Conservation (phyloP, 345 rosid species). For the Lumnitzera racemosa region DNA sequence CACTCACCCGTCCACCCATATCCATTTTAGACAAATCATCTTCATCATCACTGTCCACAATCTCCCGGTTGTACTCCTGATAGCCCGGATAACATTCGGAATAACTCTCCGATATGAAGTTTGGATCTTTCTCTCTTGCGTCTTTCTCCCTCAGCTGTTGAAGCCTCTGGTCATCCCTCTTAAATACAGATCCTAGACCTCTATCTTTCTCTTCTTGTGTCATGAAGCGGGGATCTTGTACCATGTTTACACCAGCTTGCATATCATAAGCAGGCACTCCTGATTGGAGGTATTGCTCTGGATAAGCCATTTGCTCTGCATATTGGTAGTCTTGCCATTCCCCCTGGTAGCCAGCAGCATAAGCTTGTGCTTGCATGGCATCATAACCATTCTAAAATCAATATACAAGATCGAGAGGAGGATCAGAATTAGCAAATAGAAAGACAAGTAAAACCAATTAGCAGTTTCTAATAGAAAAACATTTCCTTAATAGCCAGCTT, state of each 20-base stretch:
- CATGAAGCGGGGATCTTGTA: conserved; percentile 81
- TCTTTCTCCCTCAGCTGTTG: conserved; percentile 87
- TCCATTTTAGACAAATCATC: conserved; percentile 96
- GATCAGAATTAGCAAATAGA: conserved; percentile 1
- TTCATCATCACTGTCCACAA: conserved; percentile 90
- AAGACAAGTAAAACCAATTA: background rate
- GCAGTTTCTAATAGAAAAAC: background rate
- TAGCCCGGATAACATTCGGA: conserved; percentile 99
- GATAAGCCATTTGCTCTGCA: conserved; percentile 72
- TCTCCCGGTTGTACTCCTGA: conserved; percentile 92
- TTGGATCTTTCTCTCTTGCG: conserved; percentile 91
- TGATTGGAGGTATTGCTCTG: conserved; percentile 74
- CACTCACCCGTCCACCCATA: conserved; percentile 93
- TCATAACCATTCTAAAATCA: conserved; percentile 66
- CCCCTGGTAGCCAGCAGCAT: conserved; percentile 66
- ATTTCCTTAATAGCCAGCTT: background rate
- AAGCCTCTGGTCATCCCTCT: conserved; percentile 95
- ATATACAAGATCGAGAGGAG: background rate
- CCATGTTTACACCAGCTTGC: conserved; percentile 34
- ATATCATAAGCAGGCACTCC: conserved; percentile 54
- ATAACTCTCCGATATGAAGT: conserved; percentile 87
- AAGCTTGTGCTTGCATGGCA: conserved; percentile 62
- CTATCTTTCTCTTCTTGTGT: conserved; percentile 98
- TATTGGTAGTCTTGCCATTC: conserved; percentile 95
- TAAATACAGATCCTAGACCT: conserved; percentile 95